Percentiles rank a stretch among this genome's conserved stretches.
Conservation (phyloP, 495 filamentous ascomycete species). For the Aspergillus sparsus region DNA sequence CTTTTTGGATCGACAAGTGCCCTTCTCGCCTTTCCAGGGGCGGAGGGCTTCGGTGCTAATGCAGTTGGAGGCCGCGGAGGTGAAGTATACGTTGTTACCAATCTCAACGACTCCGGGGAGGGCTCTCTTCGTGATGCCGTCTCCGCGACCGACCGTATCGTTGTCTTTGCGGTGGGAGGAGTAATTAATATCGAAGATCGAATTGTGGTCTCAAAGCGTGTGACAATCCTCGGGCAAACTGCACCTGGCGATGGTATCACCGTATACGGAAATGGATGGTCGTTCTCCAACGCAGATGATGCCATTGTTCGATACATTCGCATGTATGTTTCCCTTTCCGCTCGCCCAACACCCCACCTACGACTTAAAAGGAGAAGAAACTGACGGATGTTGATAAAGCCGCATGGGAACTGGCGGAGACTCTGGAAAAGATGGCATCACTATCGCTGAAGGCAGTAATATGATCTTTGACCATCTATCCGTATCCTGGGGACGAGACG, state of each 20-base stretch:
- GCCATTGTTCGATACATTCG: constrained; percentile 25
- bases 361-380: background rate
- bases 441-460: constrained; percentile 21
- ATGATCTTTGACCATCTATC: constrained; percentile 28
- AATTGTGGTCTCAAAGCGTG: constrained; percentile 25
- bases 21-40: constrained; percentile 24
- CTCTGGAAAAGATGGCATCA: constrained; percentile 22
- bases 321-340: constrained; percentile 13
- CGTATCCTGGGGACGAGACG: constrained; percentile 25
- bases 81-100: constrained; percentile 22
- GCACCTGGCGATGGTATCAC: constrained; percentile 25
- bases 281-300: constrained; percentile 24
- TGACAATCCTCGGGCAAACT: constrained; percentile 23
- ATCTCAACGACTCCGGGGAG: constrained; percentile 22
- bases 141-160: constrained; percentile 20
- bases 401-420: constrained; percentile 22
- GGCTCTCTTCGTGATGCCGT: constrained; percentile 24
- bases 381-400: constrained; percentile 11
- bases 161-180: constrained; percentile 23
- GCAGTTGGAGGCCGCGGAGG: constrained; percentile 22
- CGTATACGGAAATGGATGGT: constrained; percentile 25
- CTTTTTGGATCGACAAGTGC: constrained; percentile 11
- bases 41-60: constrained; percentile 24
- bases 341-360: background rate
- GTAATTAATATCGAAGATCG: constrained; percentile 24